Conservation (phyloP, 2,329 filamentous ascomycete genomes). For the Aspergillus pseudonomiae region DNA sequence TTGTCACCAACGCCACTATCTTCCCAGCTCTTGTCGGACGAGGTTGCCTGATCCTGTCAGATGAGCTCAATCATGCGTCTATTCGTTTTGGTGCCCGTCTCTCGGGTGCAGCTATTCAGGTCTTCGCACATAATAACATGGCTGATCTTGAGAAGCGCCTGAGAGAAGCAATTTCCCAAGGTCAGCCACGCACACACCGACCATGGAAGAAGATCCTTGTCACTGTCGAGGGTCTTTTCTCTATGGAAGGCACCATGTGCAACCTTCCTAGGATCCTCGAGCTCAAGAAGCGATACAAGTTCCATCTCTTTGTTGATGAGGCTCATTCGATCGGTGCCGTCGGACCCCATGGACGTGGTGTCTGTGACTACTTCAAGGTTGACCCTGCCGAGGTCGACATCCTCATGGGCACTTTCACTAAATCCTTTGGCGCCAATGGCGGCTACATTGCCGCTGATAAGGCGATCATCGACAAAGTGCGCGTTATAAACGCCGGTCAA, state of each 20-base stretch:
- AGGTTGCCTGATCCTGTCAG: constrained; percentile 88
- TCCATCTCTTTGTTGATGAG: constrained; percentile 90
- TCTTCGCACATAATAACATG: constrained; percentile 97
- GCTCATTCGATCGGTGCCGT: constrained; percentile 92
- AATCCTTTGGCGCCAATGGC: constrained; percentile 95
- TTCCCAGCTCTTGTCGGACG: constrained; percentile 90
- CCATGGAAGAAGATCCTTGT: constrained; percentile 99
- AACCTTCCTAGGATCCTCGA: constrained; percentile 81
- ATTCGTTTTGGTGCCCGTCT: constrained; percentile 90
- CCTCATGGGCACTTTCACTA: constrained; percentile 94
- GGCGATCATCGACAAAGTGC: constrained; percentile 84
- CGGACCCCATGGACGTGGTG: constrained; percentile 83
- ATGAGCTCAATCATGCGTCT: constrained; percentile 94
- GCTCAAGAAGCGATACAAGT: constrained; percentile 93
- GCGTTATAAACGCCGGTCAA: constrained; percentile 78
- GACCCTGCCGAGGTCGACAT: constrained; percentile 85
- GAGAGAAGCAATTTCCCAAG: constrained; percentile 87
- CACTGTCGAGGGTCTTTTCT: constrained; percentile 92
- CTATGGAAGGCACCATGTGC: constrained; percentile 98
- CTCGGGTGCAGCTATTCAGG: constrained; percentile 86
- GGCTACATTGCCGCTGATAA: constrained; percentile 91
- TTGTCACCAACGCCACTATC: constrained; percentile 89
- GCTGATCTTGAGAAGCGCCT: constrained; percentile 77
- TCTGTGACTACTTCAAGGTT: constrained; percentile 93
- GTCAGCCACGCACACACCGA: constrained; percentile 89